Evolutionary conservation across 2,329 filamentous ascomycete genomes (phyloP).

Genomic region (Cercospora citrullina): DNA sequence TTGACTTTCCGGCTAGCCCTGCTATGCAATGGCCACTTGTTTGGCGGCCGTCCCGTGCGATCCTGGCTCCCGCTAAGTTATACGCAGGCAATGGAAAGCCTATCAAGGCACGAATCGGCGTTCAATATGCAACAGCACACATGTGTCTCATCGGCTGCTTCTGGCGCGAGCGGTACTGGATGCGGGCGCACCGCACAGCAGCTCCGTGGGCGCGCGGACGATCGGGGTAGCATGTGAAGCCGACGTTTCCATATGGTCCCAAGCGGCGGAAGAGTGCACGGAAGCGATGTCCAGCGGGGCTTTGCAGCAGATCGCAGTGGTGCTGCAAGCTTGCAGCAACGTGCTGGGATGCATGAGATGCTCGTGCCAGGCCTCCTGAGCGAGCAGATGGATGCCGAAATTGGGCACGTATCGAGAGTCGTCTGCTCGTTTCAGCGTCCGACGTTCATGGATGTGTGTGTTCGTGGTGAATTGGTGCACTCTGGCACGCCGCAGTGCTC

Average conservation of each 20-base stretch:
- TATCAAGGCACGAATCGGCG: not conserved
- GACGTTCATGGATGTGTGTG: not conserved
- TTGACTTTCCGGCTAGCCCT: constrained; percentile 22
- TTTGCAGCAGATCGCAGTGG: constrained; percentile 15
- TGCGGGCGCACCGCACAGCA: constrained; percentile 1
- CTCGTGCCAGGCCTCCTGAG: constrained; percentile 21
- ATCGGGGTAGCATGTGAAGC: constrained; percentile 13
- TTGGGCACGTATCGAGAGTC: constrained; percentile 9
- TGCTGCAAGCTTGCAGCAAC: constrained; percentile 21
- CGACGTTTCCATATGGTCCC: constrained; percentile 16
- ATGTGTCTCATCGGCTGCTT: not conserved
- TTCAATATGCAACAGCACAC: not conserved
- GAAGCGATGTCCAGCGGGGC: constrained; percentile 16
- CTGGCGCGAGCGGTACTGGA: not conserved
- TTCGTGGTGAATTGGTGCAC: not conserved
- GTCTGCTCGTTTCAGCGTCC: not conserved
- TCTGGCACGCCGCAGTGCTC: not conserved
- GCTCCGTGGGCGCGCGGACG: constrained; percentile 3
- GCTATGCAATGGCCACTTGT: constrained; percentile 23
- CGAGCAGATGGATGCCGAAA: constrained; percentile 23
- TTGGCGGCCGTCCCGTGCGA: constrained; percentile 18
- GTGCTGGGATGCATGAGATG: constrained; percentile 20
- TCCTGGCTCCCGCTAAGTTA: constrained; percentile 9
- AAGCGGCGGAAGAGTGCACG: constrained; percentile 18
- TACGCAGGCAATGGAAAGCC: not conserved